Conservation (phyloP, 1,284 basidiomycete species). For the Papiliotrema nemorosa region DNA sequence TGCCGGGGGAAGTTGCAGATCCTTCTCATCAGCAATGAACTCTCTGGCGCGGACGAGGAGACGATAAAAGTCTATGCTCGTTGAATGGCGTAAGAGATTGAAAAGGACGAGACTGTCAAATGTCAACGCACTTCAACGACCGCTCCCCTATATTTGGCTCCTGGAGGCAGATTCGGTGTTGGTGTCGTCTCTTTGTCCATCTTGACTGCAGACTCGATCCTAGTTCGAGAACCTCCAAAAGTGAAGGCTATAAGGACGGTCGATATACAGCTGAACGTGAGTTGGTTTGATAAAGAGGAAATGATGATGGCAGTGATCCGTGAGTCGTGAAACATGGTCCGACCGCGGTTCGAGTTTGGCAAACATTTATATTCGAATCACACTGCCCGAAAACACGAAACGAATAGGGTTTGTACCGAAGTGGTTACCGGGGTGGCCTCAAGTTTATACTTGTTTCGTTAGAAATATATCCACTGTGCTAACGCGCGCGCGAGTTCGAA, state of each 20-base stretch:
- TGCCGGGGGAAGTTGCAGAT: constrained; percentile 81
- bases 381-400: background rate
- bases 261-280: too few relatives aligned
- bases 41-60: too few relatives aligned
- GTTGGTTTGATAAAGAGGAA: too few relatives aligned
- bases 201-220: too few relatives aligned
- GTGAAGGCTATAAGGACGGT: too few relatives aligned
- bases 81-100: too few relatives aligned
- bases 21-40: constrained; percentile 53
- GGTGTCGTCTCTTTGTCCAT: constrained; percentile 44
- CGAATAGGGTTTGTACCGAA: constrained; percentile 1
- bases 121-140: constrained; percentile 57
- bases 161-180: constrained; percentile 22
- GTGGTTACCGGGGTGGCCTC: constrained; percentile 9
- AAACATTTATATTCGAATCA: background rate
- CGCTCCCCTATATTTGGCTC: constrained; percentile 70
- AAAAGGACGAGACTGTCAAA: background rate
- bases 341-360: too few relatives aligned
- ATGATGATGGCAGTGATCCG: too few relatives aligned
- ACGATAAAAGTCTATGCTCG: too few relatives aligned
- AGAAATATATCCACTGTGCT: constrained; percentile 4
- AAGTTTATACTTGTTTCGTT: background rate
- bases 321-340: too few relatives aligned
- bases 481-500: constrained; percentile 9
- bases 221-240: too few relatives aligned